Evolutionary conservation across 148 eudicot genomes (phyloP).

Genomic region (Rhododendron williamsianum): DNA sequence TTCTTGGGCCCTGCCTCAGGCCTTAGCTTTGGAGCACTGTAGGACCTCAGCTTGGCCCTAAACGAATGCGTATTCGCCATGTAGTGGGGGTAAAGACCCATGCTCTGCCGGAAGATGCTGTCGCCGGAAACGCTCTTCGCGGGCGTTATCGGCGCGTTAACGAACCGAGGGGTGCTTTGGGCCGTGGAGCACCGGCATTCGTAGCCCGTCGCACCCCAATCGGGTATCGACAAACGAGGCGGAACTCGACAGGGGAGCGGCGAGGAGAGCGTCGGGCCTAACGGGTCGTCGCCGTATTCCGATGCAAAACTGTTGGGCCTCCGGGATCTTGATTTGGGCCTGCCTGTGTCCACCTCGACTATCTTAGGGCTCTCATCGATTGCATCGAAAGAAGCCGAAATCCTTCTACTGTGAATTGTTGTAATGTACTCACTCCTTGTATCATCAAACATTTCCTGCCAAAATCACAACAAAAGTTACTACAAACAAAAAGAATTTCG

Average conservation of each 20-base stretch:
- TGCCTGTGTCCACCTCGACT: conserved; percentile 61
- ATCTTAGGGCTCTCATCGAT: conserved; percentile 59
- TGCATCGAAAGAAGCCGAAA: conserved; percentile 65
- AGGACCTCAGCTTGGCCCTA: conserved; percentile 72
- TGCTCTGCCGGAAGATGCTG: conserved; percentile 35
- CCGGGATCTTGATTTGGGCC: conserved; percentile 48
- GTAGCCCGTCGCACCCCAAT: conserved; percentile 40
- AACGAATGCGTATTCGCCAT: conserved; percentile 84
- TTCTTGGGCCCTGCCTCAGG: conserved; percentile 66
- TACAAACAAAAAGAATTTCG: background rate
- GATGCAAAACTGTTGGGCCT: conserved; percentile 28
- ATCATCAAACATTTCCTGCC: conserved; percentile 54
- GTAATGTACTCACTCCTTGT: conserved; percentile 39
- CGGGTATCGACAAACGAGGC: conserved; percentile 37
- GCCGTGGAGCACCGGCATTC: conserved; percentile 58
- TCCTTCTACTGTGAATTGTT: conserved; percentile 54
- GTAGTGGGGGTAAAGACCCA: conserved; percentile 47
- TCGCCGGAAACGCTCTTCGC: conserved; percentile 80
- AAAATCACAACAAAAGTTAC: background rate
- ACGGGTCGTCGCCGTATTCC: conserved; percentile 38
- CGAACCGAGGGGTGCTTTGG: conserved; percentile 71
- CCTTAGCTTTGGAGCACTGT: conserved; percentile 84
- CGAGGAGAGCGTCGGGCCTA: conserved; percentile 26
- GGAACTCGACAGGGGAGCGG: conserved; percentile 20
- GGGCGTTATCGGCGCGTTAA: conserved; percentile 44